Evolutionary conservation across 305 asterid species (phyloP), one percentile per base, ranked within the genome.

Genomic region (Solanum chacoense): DNA sequence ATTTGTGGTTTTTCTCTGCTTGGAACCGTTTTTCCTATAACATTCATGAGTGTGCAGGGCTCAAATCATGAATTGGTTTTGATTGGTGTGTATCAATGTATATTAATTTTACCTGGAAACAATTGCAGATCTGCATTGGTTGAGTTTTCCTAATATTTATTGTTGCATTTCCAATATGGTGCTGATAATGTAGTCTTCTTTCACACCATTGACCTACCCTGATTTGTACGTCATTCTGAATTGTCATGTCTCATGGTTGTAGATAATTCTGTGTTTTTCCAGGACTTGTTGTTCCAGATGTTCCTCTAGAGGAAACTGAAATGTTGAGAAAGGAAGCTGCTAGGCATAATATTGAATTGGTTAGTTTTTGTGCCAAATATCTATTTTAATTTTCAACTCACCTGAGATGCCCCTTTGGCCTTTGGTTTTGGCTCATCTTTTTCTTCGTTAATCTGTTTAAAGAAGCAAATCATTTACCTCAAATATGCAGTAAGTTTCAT

Each of bases 251-350:
- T 81, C 72, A 29, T 31, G 37, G 36, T 81, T 22, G 28, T 9
- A 34, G 71, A 50, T 55, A 31, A 22, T 29, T 87, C 35, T 88
- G 31, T 63, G 13, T 85, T 63, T 72, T 90, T 93, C 89, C 94
- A 96, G 99, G 99, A 87, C 98, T 97, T 81, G 96, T 97, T 85
- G 99, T 97, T 89, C 99, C 99, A 4, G 99, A 97, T 88, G 97
- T 96, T 55, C 99, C 99, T 91, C 93, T 97, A 24, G 99, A 97
- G 91, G 99, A 97, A 95, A 94, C 99, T 59, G 95, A 92, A 87
- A 91, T 92, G 40, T 91, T 97, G 93, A 96, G 99, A 89, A 94
- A 91, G 90, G 99, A 95, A 94, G 98, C 99, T 89, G 72, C 80
- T 28, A 90, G 91, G 73, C 87, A 94, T 73, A 92, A 95, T 50